A percentile compares a stretch with the other conserved stretches of the same genome.
Evolutionary conservation across 2,329 filamentous ascomycete genomes (phyloP).

Genomic region (Myriosclerotinia curreyana): DNA sequence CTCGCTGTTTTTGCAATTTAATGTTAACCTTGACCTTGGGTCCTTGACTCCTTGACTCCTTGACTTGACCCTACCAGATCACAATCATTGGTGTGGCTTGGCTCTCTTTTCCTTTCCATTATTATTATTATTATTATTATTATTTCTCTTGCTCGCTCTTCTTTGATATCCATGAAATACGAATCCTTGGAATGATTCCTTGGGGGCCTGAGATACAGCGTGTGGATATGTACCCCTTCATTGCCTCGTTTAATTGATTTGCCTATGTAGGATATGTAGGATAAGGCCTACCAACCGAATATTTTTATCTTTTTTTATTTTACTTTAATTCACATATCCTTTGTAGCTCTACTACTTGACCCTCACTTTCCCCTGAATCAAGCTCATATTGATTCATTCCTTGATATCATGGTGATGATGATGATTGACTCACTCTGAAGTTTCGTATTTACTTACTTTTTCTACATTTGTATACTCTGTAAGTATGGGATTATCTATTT

Average conservation of each 20-base stretch:
- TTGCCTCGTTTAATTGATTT: conserved; percentile 12
- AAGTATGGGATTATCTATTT: conserved; percentile 14
- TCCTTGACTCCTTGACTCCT: conserved; percentile 16
- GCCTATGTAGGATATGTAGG: neutral
- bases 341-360: conserved; percentile 3
- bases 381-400: neutral
- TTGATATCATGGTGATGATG: neutral
- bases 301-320: neutral
- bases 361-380: conserved; percentile 20
- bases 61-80: conserved; percentile 9
- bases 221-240: conserved; percentile 23
- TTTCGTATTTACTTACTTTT: neutral
- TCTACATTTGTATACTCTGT: neutral
- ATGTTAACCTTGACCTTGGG: conserved; percentile 3
- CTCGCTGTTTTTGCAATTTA: conserved; percentile 10
- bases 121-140: no score
- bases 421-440: neutral
- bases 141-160: neutral
- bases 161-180: neutral
- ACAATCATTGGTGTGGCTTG: conserved; percentile 24
- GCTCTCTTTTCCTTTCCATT: no score
- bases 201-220: conserved; percentile 22
- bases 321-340: neutral
- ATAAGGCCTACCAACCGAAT: neutral
- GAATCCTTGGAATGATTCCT: conserved; percentile 14